Evolutionary conservation across 164 flowering plant genomes (phyloP).

Genomic region (Nymphaea colorata): DNA sequence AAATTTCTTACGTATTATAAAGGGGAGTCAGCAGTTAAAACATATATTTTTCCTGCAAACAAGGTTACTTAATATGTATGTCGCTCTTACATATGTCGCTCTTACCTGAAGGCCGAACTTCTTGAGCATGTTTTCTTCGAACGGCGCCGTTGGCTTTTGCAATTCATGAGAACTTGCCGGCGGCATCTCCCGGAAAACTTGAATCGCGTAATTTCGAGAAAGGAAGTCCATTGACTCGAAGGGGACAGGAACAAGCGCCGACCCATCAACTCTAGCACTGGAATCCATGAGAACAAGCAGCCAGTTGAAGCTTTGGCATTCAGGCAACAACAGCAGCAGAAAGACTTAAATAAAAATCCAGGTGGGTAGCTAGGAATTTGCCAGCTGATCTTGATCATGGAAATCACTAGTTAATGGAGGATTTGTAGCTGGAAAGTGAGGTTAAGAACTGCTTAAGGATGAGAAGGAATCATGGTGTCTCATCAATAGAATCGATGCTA

Average conservation of each 20-base stretch:
- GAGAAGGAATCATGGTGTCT: background rate
- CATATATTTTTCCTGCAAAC: background rate
- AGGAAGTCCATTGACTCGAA: constrained; percentile 79
- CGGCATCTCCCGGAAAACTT: constrained; percentile 43
- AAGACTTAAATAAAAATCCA: background rate
- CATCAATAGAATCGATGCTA: no score
- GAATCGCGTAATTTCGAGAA: constrained; percentile 60
- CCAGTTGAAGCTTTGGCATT: background rate
- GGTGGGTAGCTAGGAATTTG: background rate
- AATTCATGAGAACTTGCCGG: background rate
- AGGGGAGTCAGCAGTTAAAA: no score
- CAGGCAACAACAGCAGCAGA: background rate
- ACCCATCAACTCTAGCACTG: background rate
- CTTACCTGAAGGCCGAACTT: background rate
- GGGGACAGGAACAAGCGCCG: constrained; percentile 39
- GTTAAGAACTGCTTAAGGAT: background rate
- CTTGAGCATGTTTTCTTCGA: constrained; percentile 23
- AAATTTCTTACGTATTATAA: no score
- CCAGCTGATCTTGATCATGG: background rate
- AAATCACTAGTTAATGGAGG: background rate
- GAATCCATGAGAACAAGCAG: background rate
- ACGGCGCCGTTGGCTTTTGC: constrained; percentile 7
- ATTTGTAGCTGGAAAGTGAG: background rate
- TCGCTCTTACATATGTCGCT: constrained; percentile 26
- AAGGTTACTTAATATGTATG: background rate